Conservation (phyloP, 441 rosid genomes). For the Gossypium davidsonii region DNA sequence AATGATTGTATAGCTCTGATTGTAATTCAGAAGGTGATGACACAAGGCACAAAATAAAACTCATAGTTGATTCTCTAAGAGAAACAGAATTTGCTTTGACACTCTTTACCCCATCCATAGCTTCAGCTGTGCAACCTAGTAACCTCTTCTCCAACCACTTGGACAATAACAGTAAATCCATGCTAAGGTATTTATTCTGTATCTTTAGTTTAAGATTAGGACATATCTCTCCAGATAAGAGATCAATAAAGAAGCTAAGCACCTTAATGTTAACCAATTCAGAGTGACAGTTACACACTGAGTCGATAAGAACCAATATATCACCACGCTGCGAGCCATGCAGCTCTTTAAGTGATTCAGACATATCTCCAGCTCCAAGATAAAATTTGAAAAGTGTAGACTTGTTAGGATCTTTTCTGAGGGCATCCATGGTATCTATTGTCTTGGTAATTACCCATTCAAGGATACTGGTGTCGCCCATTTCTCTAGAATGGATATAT, state of each 20-base stretch:
- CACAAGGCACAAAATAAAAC: slow-evolving; percentile 62
- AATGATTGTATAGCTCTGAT: slow-evolving; percentile 58
- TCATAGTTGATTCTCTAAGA: slow-evolving; percentile 85
- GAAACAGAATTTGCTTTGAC: slow-evolving; percentile 62
- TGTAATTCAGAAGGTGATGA: slow-evolving; percentile 48
- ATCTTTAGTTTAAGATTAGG: slow-evolving; percentile 59
- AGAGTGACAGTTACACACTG: slow-evolving; percentile 67
- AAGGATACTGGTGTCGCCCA: slow-evolving; percentile 47
- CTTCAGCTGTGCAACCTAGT: slow-evolving; percentile 64
- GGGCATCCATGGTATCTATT: slow-evolving; percentile 67
- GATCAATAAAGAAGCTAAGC: slow-evolving; percentile 80
- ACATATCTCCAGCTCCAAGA: slow-evolving; percentile 57
- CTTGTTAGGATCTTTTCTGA: slow-evolving; percentile 68
- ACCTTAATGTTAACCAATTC: slow-evolving; percentile 79
- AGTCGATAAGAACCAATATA: slow-evolving; percentile 71
- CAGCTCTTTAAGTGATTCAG: slow-evolving; percentile 44
- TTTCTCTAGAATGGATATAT: slow-evolving; percentile 51
- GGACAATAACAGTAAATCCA: slow-evolving; percentile 69
- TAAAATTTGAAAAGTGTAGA: slow-evolving; percentile 55
- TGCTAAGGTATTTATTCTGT: slow-evolving; percentile 55
- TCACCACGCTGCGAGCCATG: slow-evolving; percentile 57
- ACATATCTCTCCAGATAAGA: slow-evolving; percentile 67
- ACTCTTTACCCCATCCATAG: slow-evolving; percentile 40
- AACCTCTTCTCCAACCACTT: slow-evolving; percentile 91
- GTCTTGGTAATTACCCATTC: slow-evolving; percentile 73